These are phyloP conservation scores for Abrus precatorius DNA, from an alignment of 306 rosid genomes.

Conservation along the genomic window DNA sequence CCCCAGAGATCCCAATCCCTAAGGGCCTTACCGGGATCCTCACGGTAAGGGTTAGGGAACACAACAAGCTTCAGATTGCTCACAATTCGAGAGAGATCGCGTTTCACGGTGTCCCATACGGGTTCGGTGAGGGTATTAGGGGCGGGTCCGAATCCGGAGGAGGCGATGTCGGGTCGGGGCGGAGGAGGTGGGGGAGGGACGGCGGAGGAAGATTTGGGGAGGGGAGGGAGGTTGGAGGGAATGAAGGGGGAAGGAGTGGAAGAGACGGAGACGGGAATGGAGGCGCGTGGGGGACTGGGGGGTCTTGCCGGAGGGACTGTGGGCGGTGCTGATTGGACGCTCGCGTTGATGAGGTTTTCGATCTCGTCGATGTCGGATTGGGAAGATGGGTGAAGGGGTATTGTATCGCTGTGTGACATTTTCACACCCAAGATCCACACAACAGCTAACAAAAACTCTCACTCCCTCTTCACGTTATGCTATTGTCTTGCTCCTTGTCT, in stretches of 20 bases:
- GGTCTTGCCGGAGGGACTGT: constrained; percentile 81
- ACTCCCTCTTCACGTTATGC: not conserved
- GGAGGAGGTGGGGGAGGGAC: constrained; percentile 46
- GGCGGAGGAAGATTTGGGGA: constrained; percentile 48
- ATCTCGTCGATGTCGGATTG: constrained; percentile 99
- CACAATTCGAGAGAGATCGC: constrained; percentile 94
- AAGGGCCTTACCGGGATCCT: constrained; percentile 95
- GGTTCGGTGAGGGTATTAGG: constrained; percentile 95
- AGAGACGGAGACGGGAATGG: constrained; percentile 80
- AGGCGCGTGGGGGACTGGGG: constrained; percentile 85
- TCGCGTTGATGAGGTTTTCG: constrained; percentile 89
- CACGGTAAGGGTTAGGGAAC: constrained; percentile 94
- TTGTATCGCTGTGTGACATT: constrained; percentile 92
- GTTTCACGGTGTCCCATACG: constrained; percentile 93
- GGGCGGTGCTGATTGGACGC: constrained; percentile 67
- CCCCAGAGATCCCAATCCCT: constrained; percentile 99
- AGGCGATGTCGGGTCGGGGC: constrained; percentile 35
- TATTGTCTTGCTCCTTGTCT: too few relatives aligned
- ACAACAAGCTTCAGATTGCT: constrained; percentile 95
- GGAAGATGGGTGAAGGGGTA: constrained; percentile 89
- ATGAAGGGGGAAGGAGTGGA: constrained; percentile 59
- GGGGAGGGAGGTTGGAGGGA: constrained; percentile 51
- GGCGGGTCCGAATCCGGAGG: constrained; percentile 76
- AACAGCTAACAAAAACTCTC: not conserved
- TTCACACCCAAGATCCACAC: constrained; percentile 19